Evolutionary conservation across 371 early-diverging fungal species (phyloP).

Genomic region (Syncephalastrum contaminatum): DNA sequence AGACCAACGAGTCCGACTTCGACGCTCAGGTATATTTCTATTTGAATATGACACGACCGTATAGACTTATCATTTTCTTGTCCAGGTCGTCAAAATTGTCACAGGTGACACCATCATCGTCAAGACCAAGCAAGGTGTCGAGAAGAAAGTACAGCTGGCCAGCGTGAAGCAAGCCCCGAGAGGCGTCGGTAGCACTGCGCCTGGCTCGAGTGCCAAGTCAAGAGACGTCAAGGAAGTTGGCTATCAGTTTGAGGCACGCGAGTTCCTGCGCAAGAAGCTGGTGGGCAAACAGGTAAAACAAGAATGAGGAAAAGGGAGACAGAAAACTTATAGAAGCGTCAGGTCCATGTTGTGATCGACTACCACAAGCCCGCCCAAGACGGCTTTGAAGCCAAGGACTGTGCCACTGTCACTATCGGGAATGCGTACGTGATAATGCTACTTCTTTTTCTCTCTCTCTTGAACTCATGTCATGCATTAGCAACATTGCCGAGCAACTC

Average conservation of each 20-base stretch:
- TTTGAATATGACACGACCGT: neutral
- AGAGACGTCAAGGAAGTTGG: constrained; percentile 79
- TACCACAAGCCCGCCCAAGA: constrained; percentile 89
- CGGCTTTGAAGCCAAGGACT: constrained; percentile 84
- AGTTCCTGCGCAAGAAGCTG: constrained; percentile 80
- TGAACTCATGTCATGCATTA: neutral
- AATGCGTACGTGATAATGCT: constrained; percentile 25
- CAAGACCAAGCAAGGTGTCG: constrained; percentile 55
- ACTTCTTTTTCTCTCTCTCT: neutral
- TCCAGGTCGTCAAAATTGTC: constrained; percentile 66
- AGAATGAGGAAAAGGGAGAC: neutral
- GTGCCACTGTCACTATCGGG: constrained; percentile 77
- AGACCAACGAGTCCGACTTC: constrained; percentile 51
- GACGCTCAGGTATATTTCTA: constrained; percentile 46
- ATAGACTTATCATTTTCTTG: neutral
- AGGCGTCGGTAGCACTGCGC: constrained; percentile 40
- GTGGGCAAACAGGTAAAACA: constrained; percentile 75
- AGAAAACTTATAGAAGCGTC: neutral
- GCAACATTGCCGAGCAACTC: constrained; percentile 77
- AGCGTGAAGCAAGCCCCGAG: constrained; percentile 76
- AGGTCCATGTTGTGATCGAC: constrained; percentile 79
- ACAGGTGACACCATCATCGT: constrained; percentile 83
- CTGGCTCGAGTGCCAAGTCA: constrained; percentile 49
- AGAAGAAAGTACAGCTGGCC: constrained; percentile 81
- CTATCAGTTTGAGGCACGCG: constrained; percentile 87